Base-by-base conservation (phyloP, 192 early-diverging fungal genomes). In the Coemansia sp. region DNA sequence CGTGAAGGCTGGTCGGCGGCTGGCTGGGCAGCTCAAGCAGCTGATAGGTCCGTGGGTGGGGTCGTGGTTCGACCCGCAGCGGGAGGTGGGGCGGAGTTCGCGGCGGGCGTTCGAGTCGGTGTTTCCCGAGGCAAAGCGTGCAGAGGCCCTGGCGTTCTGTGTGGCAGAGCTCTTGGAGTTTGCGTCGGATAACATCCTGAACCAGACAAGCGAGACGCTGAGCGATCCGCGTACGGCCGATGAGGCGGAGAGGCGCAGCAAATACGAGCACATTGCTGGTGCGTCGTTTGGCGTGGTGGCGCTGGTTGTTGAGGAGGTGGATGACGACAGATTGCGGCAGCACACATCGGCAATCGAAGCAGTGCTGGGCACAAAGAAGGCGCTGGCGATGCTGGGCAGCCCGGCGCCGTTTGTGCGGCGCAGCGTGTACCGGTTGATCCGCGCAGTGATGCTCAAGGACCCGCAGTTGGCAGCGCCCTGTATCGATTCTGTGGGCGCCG, bases 31-130 rank as follows among this genome's bases (percentile, higher is more conserved):
- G 35, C 62, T 98, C 13, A 94, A 90, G 64, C 77, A 80, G 13
- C 60, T 96, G 17, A 78, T 93, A 52, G 88, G 84, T 0, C 67
- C 86, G 3, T 98, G 95, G 95, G 56, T 96, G 16, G 79, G 77
- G 2, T 74, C 81, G 17, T 83, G 75, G 41, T 96, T 89, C 64
- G 95, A 98, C 62, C 81, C 82, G 5, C 75, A 80, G 11, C 79
- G 81, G 20, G 94, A 98, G 46, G 84, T 91, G 34, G 74, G 85
- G 1, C 68, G 64, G 42, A 51, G 75, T 1, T 82, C 89, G 11
- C 60, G 77, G 22, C 21, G 34, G 31, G 63, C 54, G 44, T 53
- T 54, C 0, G 77, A 91, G 82, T 56, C 76, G 11, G 88, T 85
- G 10, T 98, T 98, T 57, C 80, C 91, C 4, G 64, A 72, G 26